Evolutionary conservation across 2,329 filamentous ascomycete species (phyloP).

Genomic region (Trichocomaceae sp.): DNA sequence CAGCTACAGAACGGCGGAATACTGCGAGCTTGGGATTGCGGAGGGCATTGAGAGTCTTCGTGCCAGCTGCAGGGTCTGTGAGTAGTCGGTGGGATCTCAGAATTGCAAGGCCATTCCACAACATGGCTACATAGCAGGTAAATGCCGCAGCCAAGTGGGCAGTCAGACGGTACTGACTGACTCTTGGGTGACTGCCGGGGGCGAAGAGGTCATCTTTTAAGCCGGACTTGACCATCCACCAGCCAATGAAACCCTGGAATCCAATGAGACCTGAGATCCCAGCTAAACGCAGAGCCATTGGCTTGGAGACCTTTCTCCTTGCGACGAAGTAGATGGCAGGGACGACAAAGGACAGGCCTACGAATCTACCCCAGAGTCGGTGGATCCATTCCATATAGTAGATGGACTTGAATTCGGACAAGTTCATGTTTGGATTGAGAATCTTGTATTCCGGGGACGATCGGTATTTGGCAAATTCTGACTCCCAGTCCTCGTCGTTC

Average conservation of each 20-base stretch:
- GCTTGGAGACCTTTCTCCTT: slow-evolving; percentile 66
- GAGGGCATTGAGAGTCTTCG: slow-evolving; percentile 56
- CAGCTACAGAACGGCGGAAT: slow-evolving; percentile 67
- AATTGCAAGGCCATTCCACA: slow-evolving; percentile 78
- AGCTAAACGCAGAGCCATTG: slow-evolving; percentile 68
- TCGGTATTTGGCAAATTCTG: slow-evolving; percentile 87
- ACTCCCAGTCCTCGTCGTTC: slow-evolving; percentile 74
- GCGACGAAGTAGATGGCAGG: slow-evolving; percentile 85
- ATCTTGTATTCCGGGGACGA: slow-evolving; percentile 87
- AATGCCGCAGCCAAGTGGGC: slow-evolving; percentile 88
- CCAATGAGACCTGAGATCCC: slow-evolving; percentile 87
- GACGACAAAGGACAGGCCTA: slow-evolving; percentile 82
- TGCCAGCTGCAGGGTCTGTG: slow-evolving; percentile 57
- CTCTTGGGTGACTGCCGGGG: slow-evolving; percentile 80
- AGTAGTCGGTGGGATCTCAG: slow-evolving; percentile 70
- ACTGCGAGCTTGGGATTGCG: slow-evolving; percentile 60
- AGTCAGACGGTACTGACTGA: slow-evolving; percentile 88
- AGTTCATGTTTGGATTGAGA: slow-evolving; percentile 85
- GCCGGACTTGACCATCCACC: slow-evolving; percentile 99
- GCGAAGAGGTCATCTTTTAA: slow-evolving; percentile 94
- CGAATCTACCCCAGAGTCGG: slow-evolving; percentile 84
- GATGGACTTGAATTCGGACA: slow-evolving; percentile 94
- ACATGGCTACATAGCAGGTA: slow-evolving; percentile 87
- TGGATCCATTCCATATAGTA: slow-evolving; percentile 99
- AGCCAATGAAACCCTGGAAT: slow-evolving; percentile 90